phyloP scores from a whole-genome alignment of 164 flowering plant species.

The Dillenia turbinata region DNA sequence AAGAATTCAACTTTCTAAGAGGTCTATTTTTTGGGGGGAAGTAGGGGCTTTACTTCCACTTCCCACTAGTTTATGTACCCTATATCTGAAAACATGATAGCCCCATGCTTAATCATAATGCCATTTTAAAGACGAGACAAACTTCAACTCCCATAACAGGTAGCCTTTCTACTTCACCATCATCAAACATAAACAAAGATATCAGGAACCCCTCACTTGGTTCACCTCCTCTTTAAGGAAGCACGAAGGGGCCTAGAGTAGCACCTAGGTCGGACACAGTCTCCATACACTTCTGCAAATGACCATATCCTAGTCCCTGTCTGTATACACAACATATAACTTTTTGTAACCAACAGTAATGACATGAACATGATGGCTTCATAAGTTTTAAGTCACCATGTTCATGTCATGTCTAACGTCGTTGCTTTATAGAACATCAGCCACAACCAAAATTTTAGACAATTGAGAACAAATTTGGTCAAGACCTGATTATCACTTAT shows the following conservation, averaged over 20 bases:
- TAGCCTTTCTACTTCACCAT: constrained; percentile 13
- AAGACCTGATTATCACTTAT: no score
- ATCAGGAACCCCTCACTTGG: constrained; percentile 2
- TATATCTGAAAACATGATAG: constrained; percentile 11
- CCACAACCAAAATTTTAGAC: no score
- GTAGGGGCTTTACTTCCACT: neutral
- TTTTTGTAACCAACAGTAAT: no score
- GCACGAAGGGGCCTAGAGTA: neutral
- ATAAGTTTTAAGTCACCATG: no score
- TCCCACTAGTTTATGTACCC: constrained; percentile 12
- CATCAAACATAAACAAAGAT: constrained; percentile 11
- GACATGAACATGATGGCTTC: no score
- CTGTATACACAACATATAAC: neutral
- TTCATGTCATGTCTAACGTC: no score
- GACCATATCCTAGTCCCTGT: no score
- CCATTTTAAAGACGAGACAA: constrained; percentile 8
- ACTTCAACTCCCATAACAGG: constrained; percentile 14
- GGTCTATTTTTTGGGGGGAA: neutral
- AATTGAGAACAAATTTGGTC: no score
- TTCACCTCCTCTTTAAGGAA: constrained; percentile 5
- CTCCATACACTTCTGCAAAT: no score
- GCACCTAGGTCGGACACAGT: no score
- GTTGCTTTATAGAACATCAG: no score
- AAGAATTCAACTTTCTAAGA: no score
- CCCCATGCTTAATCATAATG: constrained; percentile 17